Evolutionary conservation across 2,329 filamentous ascomycete genomes (phyloP).

Genomic region (Truncatella angustata): DNA sequence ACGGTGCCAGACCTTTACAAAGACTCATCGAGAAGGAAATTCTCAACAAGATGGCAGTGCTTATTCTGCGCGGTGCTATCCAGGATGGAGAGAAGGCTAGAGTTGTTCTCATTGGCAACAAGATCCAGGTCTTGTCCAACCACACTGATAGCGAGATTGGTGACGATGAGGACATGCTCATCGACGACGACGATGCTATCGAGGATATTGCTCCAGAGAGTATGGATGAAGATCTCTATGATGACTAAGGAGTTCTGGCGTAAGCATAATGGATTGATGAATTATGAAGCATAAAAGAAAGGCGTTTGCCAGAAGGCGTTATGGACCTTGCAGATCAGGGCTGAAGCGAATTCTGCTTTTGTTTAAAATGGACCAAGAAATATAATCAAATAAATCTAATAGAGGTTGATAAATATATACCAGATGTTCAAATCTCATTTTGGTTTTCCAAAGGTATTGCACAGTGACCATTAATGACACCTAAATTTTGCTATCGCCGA

Average conservation of each 20-base stretch:
- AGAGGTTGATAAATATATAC: not conserved
- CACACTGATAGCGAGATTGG: slow-evolving; percentile 63
- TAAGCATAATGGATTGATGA: no score
- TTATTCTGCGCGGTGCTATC: slow-evolving; percentile 83
- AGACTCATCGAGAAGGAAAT: slow-evolving; percentile 97
- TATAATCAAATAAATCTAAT: not conserved
- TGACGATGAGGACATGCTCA: slow-evolving; percentile 66
- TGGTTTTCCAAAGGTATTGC: no score
- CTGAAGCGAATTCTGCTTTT: not conserved
- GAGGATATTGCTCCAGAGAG: slow-evolving; percentile 64
- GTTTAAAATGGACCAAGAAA: no score
- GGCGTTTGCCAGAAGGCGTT: slow-evolving; percentile 3
- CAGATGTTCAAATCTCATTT: not conserved
- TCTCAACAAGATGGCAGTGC: slow-evolving; percentile 85
- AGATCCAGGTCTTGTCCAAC: slow-evolving; percentile 80
- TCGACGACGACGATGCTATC: slow-evolving; percentile 69
- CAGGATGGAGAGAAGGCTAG: slow-evolving; percentile 80
- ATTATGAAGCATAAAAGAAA: slow-evolving; percentile 7
- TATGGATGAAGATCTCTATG: slow-evolving; percentile 59
- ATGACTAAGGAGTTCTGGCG: no score
- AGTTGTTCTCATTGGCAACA: slow-evolving; percentile 76
- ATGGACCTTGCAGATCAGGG: no score
- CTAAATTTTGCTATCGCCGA: no score
- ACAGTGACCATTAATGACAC: no score
- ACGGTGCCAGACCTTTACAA: slow-evolving; percentile 85